A percentile compares a stretch with the other conserved stretches of the same genome.
Evolutionary conservation across 2,329 filamentous ascomycete species (phyloP).

Genomic region (Pyrenophora teres): DNA sequence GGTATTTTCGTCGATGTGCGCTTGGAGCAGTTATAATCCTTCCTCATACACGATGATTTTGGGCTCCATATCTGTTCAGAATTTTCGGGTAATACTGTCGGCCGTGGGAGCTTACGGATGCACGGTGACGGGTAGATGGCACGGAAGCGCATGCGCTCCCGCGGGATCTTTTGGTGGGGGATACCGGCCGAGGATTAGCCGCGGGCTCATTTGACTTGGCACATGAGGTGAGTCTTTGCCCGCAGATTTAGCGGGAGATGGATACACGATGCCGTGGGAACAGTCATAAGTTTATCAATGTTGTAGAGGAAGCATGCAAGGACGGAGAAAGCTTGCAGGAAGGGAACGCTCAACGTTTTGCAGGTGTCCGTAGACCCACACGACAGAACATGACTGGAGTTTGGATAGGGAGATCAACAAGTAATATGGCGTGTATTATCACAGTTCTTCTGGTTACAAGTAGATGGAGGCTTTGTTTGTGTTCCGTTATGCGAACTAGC

Average conservation of each 20-base stretch:
- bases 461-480: too few relatives aligned
- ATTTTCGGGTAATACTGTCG: not conserved
- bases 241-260: not conserved
- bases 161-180: not conserved
- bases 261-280: not conserved
- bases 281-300: not conserved
- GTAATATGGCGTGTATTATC: too few relatives aligned
- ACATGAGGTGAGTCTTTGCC: not conserved
- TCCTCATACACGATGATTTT: not conserved
- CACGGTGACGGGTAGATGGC: not conserved
- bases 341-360: too few relatives aligned
- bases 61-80: not conserved
- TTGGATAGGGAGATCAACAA: too few relatives aligned
- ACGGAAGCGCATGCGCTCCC: not conserved
- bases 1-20: not conserved
- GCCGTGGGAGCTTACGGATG: not conserved
- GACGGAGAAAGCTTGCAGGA: too few relatives aligned
- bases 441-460: too few relatives aligned
- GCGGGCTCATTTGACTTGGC: not conserved
- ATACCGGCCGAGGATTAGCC: not conserved
- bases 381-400: too few relatives aligned
- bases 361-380: too few relatives aligned
- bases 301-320: too few relatives aligned
- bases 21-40: not conserved
- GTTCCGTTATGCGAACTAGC: too few relatives aligned